These are phyloP conservation scores for Saccharomycopsis javanensis DNA, from an alignment of 805 yeast species.

Conservation along the genomic window DNA sequence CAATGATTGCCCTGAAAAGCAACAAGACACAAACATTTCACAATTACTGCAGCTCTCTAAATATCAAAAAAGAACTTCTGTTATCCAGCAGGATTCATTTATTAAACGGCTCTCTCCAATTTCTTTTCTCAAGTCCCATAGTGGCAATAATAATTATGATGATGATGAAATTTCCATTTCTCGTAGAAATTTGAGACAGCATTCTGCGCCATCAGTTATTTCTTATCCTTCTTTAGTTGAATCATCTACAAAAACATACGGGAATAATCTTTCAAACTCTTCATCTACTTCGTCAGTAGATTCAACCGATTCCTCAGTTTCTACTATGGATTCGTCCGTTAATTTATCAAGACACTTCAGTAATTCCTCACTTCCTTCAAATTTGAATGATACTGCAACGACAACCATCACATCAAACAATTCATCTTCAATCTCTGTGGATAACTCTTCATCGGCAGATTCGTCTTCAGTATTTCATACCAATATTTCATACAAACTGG, in stretches of 20 bases:
- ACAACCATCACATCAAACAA: conserved; percentile 5
- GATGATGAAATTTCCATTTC: background rate
- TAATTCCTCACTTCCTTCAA: background rate
- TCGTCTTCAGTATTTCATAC: conserved; percentile 3
- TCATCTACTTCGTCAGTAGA: conserved; percentile 10
- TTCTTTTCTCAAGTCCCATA: background rate
- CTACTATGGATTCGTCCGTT: background rate
- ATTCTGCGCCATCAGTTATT: conserved; percentile 6
- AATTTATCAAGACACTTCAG: background rate
- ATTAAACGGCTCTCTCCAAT: background rate
- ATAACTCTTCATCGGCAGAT: background rate
- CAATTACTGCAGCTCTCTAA: background rate
- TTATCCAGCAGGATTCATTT: background rate
- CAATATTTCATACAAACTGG: conserved; percentile 48
- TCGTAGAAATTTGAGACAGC: background rate
- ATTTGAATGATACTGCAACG: conserved; percentile 1
- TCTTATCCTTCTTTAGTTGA: background rate
- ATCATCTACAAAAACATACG: background rate
- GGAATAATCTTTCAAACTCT: background rate
- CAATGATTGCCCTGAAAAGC: background rate
- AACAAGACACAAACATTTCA: background rate
- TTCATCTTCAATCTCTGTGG: background rate
- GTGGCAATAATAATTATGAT: background rate
- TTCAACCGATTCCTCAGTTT: conserved; percentile 10
- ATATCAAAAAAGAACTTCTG: conserved; percentile 4